A percentile compares a stretch with the other conserved stretches of the same genome.
Conservation (phyloP, 129 eudicot genomes). For the Tagetes patula region DNA sequence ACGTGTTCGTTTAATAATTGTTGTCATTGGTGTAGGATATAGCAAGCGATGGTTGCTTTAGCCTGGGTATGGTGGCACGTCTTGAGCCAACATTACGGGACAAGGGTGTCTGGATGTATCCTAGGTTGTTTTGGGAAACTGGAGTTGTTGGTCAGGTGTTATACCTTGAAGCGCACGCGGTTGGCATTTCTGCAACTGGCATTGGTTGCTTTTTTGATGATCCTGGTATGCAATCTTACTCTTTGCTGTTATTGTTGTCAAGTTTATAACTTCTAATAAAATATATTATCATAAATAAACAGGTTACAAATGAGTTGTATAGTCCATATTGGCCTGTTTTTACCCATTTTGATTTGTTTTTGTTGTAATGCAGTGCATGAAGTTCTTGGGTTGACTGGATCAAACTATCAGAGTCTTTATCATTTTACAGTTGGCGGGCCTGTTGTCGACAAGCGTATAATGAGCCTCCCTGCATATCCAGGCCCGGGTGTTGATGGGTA, state of each 20-base stretch:
- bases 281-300: neutral
- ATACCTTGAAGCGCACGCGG: constrained; percentile 94
- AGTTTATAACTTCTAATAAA: neutral
- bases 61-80: constrained; percentile 96
- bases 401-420: constrained; percentile 78
- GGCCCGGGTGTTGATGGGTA: constrained; percentile 63
- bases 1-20: neutral
- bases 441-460: constrained; percentile 78
- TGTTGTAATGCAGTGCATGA: constrained; percentile 64
- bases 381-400: constrained; percentile 75
- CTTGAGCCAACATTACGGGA: constrained; percentile 56
- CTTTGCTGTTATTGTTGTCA: neutral
- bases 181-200: constrained; percentile 94
- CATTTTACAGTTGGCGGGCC: constrained; percentile 92
- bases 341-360: neutral
- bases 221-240: constrained; percentile 54
- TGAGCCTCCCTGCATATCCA: constrained; percentile 96
- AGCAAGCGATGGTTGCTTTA: constrained; percentile 93
- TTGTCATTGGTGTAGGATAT: constrained; percentile 54
- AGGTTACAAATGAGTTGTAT: neutral
- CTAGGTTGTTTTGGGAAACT: constrained; percentile 94
- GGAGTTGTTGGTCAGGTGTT: constrained; percentile 91
- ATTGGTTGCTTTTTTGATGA: constrained; percentile 98
- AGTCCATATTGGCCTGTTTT: neutral
- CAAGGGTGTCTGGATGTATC: constrained; percentile 93